Evolutionary conservation across 2,329 filamentous ascomycete genomes (phyloP), one percentile per base, ranked within the genome.

Genomic region (Cordyceps militaris): DNA sequence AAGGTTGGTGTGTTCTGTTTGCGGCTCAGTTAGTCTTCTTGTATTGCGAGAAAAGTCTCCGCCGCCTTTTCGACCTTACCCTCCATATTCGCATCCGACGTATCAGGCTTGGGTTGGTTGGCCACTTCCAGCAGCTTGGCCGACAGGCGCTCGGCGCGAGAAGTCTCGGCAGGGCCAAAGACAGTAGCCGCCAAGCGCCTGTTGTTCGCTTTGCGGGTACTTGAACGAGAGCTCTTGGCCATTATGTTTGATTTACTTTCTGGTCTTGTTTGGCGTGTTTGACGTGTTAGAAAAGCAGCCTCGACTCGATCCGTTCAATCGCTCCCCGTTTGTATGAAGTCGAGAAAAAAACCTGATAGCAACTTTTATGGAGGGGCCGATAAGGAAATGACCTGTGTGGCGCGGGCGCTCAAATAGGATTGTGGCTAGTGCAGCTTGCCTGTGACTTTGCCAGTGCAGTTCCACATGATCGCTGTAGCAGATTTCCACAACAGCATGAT

Each of bases 141-240:
- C 40, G 90, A 91, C 36, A 97, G 83, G 63, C 93, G 86, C 73
- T 92, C 87, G 55, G 86, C 87, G 65, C 93, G 84, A 47, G 88
- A 91, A 66, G 81, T 77, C 71, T 93, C 90, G 57, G 86, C 85
- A 16, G 93, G 93, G 1, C 87, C 89, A 73, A 96, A 97, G 63
- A 97, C 87, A 63, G 84, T 85, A 63, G 83, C 79, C 72, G 92
- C 92, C 63, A 96, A 81, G 66, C 83, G 86, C 65, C 83, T 80
- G 76, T 91, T 91, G 78, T 97, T 97, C 67, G 81, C 80, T 78
- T 97, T 97, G 66, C 80, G 84, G 63, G 82, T 79, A 70, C 87
- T 95, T 63, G 92, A 83, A 71, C 93, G 82, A 61, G 88, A 79
- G 70, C 89, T 88, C 72, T 96, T 97, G 24, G 92, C 93, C 93